Evolutionary conservation across 2,329 filamentous ascomycete species (phyloP).

Genomic region (Penicillium sp.): DNA sequence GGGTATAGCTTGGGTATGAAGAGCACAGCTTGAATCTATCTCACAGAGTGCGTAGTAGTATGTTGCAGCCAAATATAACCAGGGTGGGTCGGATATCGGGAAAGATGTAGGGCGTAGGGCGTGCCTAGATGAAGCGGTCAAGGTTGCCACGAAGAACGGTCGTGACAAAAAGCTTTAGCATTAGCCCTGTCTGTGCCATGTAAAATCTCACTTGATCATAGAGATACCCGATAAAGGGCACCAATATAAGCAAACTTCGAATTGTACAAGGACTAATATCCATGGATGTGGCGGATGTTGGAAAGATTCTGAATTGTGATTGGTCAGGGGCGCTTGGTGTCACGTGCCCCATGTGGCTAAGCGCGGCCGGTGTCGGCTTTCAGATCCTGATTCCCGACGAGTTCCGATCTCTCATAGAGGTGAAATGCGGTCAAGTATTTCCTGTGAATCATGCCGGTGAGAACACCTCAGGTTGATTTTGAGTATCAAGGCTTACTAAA

Average conservation of each 20-base stretch:
- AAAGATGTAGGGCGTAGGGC: neutral
- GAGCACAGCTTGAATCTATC: neutral
- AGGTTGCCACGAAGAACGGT: neutral
- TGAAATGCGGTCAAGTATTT: conserved; percentile 6
- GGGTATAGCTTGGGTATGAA: neutral
- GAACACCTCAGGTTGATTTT: neutral
- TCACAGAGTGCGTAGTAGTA: too few relatives aligned
- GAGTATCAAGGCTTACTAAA: neutral
- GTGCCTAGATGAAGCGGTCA: neutral
- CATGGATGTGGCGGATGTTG: too few relatives aligned
- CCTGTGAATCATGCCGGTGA: conserved; percentile 5
- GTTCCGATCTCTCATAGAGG: neutral
- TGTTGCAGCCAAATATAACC: neutral
- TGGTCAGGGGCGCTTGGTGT: neutral
- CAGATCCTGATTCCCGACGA: neutral
- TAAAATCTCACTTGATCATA: too few relatives aligned
- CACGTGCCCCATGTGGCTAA: neutral
- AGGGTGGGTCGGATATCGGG: neutral
- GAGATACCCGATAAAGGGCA: too few relatives aligned
- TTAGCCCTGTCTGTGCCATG: too few relatives aligned
- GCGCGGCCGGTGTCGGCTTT: neutral
- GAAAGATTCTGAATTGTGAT: neutral
- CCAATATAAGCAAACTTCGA: too few relatives aligned
- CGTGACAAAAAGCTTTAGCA: too few relatives aligned
- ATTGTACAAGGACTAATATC: too few relatives aligned